Base-by-base conservation (phyloP, 768 basidiomycete species). In the Rhodotorula graminis region DNA sequence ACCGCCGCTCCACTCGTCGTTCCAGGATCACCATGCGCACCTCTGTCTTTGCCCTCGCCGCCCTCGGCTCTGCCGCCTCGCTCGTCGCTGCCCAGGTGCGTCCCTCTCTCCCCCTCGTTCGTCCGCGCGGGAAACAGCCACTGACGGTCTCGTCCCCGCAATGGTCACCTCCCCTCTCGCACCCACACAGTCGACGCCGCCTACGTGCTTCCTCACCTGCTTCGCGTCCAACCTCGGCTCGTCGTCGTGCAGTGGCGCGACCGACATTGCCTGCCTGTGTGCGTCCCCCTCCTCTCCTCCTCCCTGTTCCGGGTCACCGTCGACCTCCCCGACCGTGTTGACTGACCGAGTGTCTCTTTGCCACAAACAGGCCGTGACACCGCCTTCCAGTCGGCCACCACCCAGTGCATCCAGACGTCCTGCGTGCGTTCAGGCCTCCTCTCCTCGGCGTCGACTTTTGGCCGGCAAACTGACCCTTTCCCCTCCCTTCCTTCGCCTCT, bases 191-290 rank as follows among this genome's bases (percentile, higher is more conserved):
- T 19, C 53, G 15, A 42, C 64, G n/a, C 53, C 64, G 16, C 33
- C 59, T 25, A 25, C 40, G 10, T 65, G 64, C 64, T 65, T 65
- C 64, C 44, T 58, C 31, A 58, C 44, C 46, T 65, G 64, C 64
- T 57, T 25, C 40, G 42, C 52, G 6, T 2, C 11, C 2, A 33
- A 14, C 46, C 33, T 55, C 31, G 44, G 9, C 31, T 58, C 64
- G 29, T 46, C 64, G 29, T 65, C 64, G 31, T 57, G 56, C 56
- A 29, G n/a, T 27, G 55, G 53, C 40, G n/a, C 27, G 14, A 58
- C 64, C 55, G 56, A 65, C 44, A 5, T 65, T 23, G 31, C 64
- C 56, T 65, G 64, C 56, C 46, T 65, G 29, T 65, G 64, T n/a
- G 19, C 49, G 50, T 52, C 25, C 47, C 47, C 16, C 16, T 5